Percentiles rank a stretch among this genome's conserved stretches.
phyloP scores from a whole-genome alignment of 2,329 filamentous ascomycete species.

The Xylariaceae sp. region DNA sequence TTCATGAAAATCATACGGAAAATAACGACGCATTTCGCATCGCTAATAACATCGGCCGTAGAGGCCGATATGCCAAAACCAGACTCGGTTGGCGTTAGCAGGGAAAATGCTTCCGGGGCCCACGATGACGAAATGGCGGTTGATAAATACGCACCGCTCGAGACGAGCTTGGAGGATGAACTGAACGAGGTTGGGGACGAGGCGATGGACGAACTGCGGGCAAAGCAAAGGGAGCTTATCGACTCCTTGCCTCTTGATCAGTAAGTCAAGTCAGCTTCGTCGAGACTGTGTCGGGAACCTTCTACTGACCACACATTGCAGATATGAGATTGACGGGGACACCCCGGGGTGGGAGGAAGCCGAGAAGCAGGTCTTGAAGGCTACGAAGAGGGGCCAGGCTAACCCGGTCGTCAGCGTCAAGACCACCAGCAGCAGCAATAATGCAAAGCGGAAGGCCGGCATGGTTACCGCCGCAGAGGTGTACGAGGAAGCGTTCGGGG shows the following conservation, averaged over 20 bases:
- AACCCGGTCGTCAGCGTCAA: slow-evolving; percentile 79
- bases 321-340: slow-evolving; percentile 67
- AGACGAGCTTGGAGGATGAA: slow-evolving; percentile 75
- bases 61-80: slow-evolving; percentile 65
- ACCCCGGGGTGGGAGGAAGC: slow-evolving; percentile 67
- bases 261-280: slow-evolving; percentile 60
- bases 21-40: slow-evolving; percentile 75
- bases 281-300: background rate
- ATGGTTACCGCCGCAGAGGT: slow-evolving; percentile 59
- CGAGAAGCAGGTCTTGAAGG: slow-evolving; percentile 72
- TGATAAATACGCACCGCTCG: slow-evolving; percentile 70
- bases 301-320: slow-evolving; percentile 33
- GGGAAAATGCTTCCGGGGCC: slow-evolving; percentile 62
- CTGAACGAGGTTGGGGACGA: slow-evolving; percentile 82
- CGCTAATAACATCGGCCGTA: slow-evolving; percentile 73
- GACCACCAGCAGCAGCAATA: slow-evolving; percentile 57
- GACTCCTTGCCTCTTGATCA: slow-evolving; percentile 87
- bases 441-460: slow-evolving; percentile 69
- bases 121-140: slow-evolving; percentile 71
- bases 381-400: slow-evolving; percentile 56
- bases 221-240: slow-evolving; percentile 85
- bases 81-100: slow-evolving; percentile 60
- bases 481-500: slow-evolving; percentile 62
- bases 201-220: slow-evolving; percentile 68
- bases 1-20: slow-evolving; percentile 96